Conservation (phyloP, 2,329 filamentous ascomycete genomes). For the Pseudocercospora macadamiae region DNA sequence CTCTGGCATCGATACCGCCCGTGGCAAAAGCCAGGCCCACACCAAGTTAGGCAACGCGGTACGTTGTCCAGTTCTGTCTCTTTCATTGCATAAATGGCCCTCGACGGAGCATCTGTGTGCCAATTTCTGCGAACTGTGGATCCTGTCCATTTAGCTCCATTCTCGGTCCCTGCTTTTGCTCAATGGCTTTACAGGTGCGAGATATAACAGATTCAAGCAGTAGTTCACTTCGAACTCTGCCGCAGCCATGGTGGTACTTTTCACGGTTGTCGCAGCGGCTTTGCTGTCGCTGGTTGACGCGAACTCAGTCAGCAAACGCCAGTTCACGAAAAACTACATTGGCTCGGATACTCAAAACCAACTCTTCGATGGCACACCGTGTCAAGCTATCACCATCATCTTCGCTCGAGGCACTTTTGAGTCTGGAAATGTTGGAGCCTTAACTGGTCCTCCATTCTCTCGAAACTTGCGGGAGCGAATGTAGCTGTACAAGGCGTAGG, state of each 20-base stretch:
- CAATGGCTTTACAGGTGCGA: too few species aligned
- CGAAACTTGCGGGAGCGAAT: constrained; percentile 46
- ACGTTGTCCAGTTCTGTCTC: too few species aligned
- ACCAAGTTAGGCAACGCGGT: too few species aligned
- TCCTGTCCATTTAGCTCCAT: too few species aligned
- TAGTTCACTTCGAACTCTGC: background rate
- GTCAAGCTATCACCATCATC: constrained; percentile 52
- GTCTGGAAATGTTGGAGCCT: constrained; percentile 56
- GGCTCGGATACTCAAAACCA: constrained; percentile 15
- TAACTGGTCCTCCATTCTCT: constrained; percentile 57
- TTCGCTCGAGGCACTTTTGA: constrained; percentile 60
- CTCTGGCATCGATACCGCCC: too few species aligned
- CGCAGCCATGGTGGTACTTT: background rate
- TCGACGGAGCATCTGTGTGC: too few species aligned
- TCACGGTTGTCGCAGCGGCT: background rate
- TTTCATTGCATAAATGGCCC: too few species aligned
- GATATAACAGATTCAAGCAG: background rate
- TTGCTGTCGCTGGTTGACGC: background rate
- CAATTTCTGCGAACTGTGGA: too few species aligned
- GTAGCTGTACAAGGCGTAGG: constrained; percentile 57
- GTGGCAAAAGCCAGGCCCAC: too few species aligned
- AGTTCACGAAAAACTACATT: background rate
- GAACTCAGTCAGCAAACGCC: background rate
- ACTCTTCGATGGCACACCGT: constrained; percentile 22
- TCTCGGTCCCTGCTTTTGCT: too few species aligned